Evolutionary conservation across 805 yeast species (phyloP), one percentile per base, ranked within the genome.

Genomic region (Nadsonia fulvescens): DNA sequence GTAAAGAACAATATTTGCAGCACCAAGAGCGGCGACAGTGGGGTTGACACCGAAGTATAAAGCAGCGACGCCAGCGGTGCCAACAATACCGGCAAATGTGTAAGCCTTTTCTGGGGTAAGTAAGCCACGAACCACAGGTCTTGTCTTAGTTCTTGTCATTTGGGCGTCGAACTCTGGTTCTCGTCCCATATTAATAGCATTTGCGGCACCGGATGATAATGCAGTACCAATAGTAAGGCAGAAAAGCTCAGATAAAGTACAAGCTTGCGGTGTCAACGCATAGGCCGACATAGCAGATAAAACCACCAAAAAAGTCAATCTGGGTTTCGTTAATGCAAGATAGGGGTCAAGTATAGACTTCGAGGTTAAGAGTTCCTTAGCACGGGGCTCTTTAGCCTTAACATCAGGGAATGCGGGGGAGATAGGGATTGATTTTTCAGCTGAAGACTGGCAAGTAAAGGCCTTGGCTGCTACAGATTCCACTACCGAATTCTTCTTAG

Each of bases 161-260:
- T 65, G 62, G 24, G 65, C 61, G 44, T 89, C 98, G 43, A 70
- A 89, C 12, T 67, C 75, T 2, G 94, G 93, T 50, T 89, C 98
- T 38, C 98, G 59, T 2, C 82, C 96, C 93, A 83, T 86, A 44
- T 89, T 89, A 24, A 89, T 81, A 3, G 96, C 92, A 51, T 89
- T 89, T 2, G 98, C 98, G 2, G 94, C 71, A 7, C 92, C 91
- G 0, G 94, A 81, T 36, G 89, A 67, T 17, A 89, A 52, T 1
- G 86, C 66, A 0, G 95, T 89, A 9, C 98, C 98, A 0, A 62
- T 49, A 0, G 94, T 78, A 16, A 89, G 56, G 37, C 70, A 69
- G 16, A 77, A 40, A 25, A 89, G 60, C 34, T 78, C 72, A 5
- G 66, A 54, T 3, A 86, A 47, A 1, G 89, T 67, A 0, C 82